These are phyloP conservation scores for Secale cereale DNA, from an alignment of 176 grass and related monocot species.

Conservation along the genomic window DNA sequence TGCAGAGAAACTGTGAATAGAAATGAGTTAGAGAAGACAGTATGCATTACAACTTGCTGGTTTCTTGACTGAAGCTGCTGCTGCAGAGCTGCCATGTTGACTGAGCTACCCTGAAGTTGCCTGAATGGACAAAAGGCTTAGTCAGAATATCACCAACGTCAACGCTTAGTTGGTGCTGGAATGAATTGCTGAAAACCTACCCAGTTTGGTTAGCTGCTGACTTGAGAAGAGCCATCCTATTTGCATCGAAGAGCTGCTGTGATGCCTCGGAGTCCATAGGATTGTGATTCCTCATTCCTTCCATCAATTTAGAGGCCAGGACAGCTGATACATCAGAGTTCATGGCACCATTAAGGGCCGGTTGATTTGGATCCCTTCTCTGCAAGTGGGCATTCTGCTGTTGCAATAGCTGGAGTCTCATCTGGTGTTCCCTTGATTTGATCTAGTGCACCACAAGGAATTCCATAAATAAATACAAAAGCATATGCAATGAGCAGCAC, in stretches of 20 bases:
- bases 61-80: slow-evolving; percentile 74
- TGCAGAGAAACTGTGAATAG: neutral
- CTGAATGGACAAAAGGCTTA: slow-evolving; percentile 33
- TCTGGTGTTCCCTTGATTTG: slow-evolving; percentile 79
- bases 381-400: slow-evolving; percentile 56
- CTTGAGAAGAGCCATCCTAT: slow-evolving; percentile 65
- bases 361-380: slow-evolving; percentile 28
- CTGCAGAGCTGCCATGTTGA: slow-evolving; percentile 62
- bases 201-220: slow-evolving; percentile 60
- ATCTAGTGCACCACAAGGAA: slow-evolving; percentile 28
- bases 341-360: slow-evolving; percentile 32
- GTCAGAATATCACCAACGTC: neutral
- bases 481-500: neutral
- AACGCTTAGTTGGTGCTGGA: neutral
- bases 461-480: slow-evolving; percentile 24
- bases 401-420: slow-evolving; percentile 61
- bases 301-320: slow-evolving; percentile 73
- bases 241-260: slow-evolving; percentile 68
- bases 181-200: slow-evolving; percentile 32
- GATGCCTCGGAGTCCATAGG: slow-evolving; percentile 58
- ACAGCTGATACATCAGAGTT: slow-evolving; percentile 68
- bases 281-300: slow-evolving; percentile 69
- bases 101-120: slow-evolving; percentile 50
- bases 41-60: slow-evolving; percentile 60
- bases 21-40: slow-evolving; percentile 24